Percentiles rank a stretch among this genome's conserved stretches.
Evolutionary conservation across 345 rosid species (phyloP).

Genomic region (Citropsis articulata): DNA sequence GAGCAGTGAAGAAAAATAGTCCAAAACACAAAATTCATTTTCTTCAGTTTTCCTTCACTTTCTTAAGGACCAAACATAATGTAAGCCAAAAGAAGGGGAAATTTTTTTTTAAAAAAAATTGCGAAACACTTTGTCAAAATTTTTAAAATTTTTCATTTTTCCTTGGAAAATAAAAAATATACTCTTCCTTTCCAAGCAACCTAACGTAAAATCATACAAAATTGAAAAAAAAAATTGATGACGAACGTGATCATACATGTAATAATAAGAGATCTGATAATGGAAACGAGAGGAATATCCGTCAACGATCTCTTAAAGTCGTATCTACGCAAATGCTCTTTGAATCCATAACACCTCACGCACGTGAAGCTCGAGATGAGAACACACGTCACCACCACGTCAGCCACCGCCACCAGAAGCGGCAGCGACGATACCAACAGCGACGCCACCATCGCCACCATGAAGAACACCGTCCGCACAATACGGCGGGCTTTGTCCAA

Average conservation of each 20-base stretch:
- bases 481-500: conserved; percentile 69
- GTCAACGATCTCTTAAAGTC: conserved; percentile 73
- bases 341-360: conserved; percentile 59
- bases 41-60: neutral
- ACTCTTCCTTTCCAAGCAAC: neutral
- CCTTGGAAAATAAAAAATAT: no score
- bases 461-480: conserved; percentile 65
- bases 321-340: conserved; percentile 58
- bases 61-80: neutral
- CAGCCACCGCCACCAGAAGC: conserved; percentile 73
- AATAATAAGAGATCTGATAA: conserved; percentile 75
- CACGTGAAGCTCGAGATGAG: conserved; percentile 79
- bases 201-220: neutral
- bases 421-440: conserved; percentile 78
- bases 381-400: conserved; percentile 58
- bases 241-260: conserved; percentile 43
- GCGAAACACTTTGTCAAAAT: neutral
- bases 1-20: no score
- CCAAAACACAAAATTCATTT: no score
- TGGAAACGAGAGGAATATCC: conserved; percentile 82
- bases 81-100: neutral
- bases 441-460: conserved; percentile 92
- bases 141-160: neutral
- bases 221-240: neutral
- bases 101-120: no score